Evolutionary conservation across 2,329 filamentous ascomycete species (phyloP).

Genomic region (Fonsecaea nubica): DNA sequence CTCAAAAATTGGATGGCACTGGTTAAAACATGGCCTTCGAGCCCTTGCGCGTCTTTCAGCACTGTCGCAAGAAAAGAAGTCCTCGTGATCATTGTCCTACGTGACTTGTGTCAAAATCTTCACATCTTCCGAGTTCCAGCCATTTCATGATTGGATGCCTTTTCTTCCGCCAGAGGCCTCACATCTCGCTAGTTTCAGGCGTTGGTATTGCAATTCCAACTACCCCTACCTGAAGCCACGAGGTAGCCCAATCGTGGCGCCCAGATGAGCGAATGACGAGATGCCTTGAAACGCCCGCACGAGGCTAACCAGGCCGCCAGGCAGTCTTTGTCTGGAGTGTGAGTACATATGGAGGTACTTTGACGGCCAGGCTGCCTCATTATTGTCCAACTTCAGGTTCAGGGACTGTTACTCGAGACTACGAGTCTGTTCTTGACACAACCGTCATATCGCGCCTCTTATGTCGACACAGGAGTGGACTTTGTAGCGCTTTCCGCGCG

Average conservation of each 20-base stretch:
- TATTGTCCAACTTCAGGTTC: constrained; percentile 7
- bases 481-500: neutral
- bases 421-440: neutral
- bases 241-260: constrained; percentile 23
- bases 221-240: constrained; percentile 22
- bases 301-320: neutral
- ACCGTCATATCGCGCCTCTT: neutral
- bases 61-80: neutral
- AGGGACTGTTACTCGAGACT: neutral
- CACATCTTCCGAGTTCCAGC: neutral
- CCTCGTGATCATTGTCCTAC: constrained; percentile 12
- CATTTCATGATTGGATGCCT: constrained; percentile 7
- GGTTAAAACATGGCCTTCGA: neutral
- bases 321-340: no score
- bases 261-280: constrained; percentile 26
- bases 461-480: neutral
- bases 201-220: constrained; percentile 13
- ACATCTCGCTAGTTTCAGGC: constrained; percentile 34
- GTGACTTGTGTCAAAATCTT: constrained; percentile 6
- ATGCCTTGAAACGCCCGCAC: constrained; percentile 31
- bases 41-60: neutral
- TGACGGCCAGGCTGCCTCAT: constrained; percentile 3
- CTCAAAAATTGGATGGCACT: neutral
- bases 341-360: neutral
- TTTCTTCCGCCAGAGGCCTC: constrained; percentile 17